phyloP scores from a whole-genome alignment of 768 basidiomycete species.

The Calocera viscosa region DNA sequence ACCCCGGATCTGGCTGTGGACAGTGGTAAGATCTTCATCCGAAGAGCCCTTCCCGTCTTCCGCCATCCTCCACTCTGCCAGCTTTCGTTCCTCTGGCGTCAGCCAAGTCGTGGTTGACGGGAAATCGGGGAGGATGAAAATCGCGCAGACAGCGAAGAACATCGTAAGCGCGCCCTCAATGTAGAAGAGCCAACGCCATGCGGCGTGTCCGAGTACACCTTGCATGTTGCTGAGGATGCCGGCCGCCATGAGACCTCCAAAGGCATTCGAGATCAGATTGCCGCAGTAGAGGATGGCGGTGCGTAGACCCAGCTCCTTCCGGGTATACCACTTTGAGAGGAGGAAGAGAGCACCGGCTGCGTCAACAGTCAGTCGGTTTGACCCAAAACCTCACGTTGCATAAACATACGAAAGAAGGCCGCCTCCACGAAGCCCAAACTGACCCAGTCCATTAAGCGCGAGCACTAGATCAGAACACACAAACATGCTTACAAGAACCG shows the following conservation, averaged over 20 bases:
- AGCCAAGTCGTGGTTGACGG: slow-evolving; percentile 20
- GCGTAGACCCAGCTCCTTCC: slow-evolving; percentile 54
- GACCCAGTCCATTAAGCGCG: background rate
- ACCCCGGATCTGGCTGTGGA: slow-evolving; percentile 30
- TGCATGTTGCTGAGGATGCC: slow-evolving; percentile 63
- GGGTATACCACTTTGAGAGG: slow-evolving; percentile 61
- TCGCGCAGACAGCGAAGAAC: slow-evolving; percentile 38
- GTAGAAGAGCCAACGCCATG: slow-evolving; percentile 69
- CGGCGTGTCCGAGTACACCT: slow-evolving; percentile 49
- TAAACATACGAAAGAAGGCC: slow-evolving; percentile 18
- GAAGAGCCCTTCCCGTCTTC: slow-evolving; percentile 51
- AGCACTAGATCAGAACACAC: background rate
- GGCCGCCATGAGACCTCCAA: slow-evolving; percentile 66
- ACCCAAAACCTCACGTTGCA: no score
- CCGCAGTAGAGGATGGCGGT: slow-evolving; percentile 61
- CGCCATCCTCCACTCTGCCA: slow-evolving; percentile 30
- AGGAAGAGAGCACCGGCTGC: slow-evolving; percentile 56
- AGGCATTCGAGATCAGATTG: slow-evolving; percentile 66
- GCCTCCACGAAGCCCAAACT: slow-evolving; percentile 53
- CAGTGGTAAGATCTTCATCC: slow-evolving; percentile 32
- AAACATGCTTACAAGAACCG: slow-evolving; percentile 63
- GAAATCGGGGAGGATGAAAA: slow-evolving; percentile 64
- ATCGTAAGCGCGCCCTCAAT: slow-evolving; percentile 37
- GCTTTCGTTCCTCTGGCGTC: background rate
- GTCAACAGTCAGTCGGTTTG: no score